A percentile compares a stretch with the other conserved stretches of the same genome.
Evolutionary conservation across 106 monocot species (phyloP).

Genomic region (Chionographis japonica): DNA sequence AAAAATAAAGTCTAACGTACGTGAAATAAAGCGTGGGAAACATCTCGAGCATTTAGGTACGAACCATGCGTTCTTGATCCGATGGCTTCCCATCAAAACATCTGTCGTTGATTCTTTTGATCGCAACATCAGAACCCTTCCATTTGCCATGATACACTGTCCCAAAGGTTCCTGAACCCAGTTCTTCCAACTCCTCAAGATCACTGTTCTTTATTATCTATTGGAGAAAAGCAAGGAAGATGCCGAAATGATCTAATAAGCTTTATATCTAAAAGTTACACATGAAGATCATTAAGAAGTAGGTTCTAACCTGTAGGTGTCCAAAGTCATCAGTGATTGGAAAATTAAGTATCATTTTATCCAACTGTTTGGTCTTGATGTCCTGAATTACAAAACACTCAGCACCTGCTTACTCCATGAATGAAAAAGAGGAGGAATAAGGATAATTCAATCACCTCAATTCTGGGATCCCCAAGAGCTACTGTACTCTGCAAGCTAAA

Average conservation of each 20-base stretch:
- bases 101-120: slow-evolving; percentile 82
- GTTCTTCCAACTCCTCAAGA: slow-evolving; percentile 74
- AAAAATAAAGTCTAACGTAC: not conserved
- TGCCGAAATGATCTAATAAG: not conserved
- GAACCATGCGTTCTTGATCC: slow-evolving; percentile 63
- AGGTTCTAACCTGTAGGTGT: slow-evolving; percentile 50
- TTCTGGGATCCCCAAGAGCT: slow-evolving; percentile 10
- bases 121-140: slow-evolving; percentile 87
- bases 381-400: slow-evolving; percentile 25
- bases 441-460: slow-evolving; percentile 32
- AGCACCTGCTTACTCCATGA: not conserved
- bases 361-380: slow-evolving; percentile 14
- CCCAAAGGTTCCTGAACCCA: slow-evolving; percentile 85
- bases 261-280: not conserved
- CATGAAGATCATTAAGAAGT: not conserved
- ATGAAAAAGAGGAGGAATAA: not conserved
- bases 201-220: slow-evolving; percentile 81
- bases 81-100: slow-evolving; percentile 77
- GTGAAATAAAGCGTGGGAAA: not conserved
- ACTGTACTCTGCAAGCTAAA: not conserved
- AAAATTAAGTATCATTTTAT: slow-evolving; percentile 42
- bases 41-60: slow-evolving; percentile 3
- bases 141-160: slow-evolving; percentile 93
- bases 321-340: slow-evolving; percentile 57
- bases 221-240: slow-evolving; percentile 15